phyloP scores from a whole-genome alignment of 495 filamentous ascomycete species.

The Aspergillus avenaceus region DNA sequence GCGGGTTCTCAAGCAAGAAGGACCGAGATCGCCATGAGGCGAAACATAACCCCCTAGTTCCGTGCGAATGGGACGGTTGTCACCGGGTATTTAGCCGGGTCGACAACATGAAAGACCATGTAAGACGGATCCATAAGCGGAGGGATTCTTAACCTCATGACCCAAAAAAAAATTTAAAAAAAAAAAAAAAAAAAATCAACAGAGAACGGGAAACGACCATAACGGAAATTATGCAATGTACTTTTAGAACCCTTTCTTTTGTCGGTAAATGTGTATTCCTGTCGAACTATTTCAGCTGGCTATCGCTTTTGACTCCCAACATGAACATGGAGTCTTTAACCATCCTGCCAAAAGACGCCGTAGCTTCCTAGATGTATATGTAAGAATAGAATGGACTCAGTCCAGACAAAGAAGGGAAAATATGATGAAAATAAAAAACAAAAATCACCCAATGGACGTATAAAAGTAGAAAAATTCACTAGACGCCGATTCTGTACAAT shows the following conservation, averaged over 20 bases:
- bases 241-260: neutral
- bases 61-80: slow-evolving; percentile 56
- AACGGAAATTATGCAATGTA: neutral
- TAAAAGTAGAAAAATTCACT: neutral
- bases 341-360: slow-evolving; percentile 7
- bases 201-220: too few relatives aligned
- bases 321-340: neutral
- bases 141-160: slow-evolving; percentile 2
- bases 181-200: neutral
- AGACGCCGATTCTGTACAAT: slow-evolving; percentile 12
- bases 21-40: slow-evolving; percentile 59
- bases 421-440: slow-evolving; percentile 2
- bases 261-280: neutral
- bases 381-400: neutral
- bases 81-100: slow-evolving; percentile 57
- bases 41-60: slow-evolving; percentile 56
- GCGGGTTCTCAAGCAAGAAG: slow-evolving; percentile 62
- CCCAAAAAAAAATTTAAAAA: neutral
- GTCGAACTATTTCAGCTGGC: neutral
- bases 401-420: slow-evolving; percentile 1
- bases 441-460: neutral
- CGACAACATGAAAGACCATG: slow-evolving; percentile 63
- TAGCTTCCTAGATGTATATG: slow-evolving; percentile 9
- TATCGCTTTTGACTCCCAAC: neutral
- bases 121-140: slow-evolving; percentile 43